Conservation (phyloP, 371 early-diverging fungal genomes). For the Mortierella sp. region DNA sequence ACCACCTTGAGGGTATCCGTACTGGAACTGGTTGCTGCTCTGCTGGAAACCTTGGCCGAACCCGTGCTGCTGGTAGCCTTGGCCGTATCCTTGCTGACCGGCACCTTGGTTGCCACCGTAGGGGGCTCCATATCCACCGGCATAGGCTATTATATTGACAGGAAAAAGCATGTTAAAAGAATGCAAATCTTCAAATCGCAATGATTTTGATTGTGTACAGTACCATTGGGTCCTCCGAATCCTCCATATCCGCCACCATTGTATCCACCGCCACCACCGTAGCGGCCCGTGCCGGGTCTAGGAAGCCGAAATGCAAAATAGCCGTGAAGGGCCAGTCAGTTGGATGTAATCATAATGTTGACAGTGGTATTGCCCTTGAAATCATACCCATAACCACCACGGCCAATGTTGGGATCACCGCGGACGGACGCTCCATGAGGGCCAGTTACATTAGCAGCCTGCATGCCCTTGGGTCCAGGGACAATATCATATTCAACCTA, state of each 20-base stretch:
- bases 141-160: conserved; percentile 26
- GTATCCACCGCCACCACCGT: conserved; percentile 38
- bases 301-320: background rate
- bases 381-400: conserved; percentile 39
- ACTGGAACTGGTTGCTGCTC: conserved; percentile 47
- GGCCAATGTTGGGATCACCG: conserved; percentile 74
- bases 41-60: conserved; percentile 46
- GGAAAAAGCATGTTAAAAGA: background rate
- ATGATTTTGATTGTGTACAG: background rate
- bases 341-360: background rate
- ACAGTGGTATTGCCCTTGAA: background rate
- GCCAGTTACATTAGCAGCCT: conserved; percentile 88
- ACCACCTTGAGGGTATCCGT: conserved; percentile 40
- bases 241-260: conserved; percentile 47
- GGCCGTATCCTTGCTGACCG: conserved; percentile 50
- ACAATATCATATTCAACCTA: conserved; percentile 85
- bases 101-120: conserved; percentile 34
- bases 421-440: conserved; percentile 78
- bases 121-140: conserved; percentile 46
- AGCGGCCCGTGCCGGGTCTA: conserved; percentile 37
- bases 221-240: conserved; percentile 50
- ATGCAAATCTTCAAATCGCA: background rate
- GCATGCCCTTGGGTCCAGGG: conserved; percentile 87
- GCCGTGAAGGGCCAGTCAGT: background rate
- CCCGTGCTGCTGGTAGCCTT: conserved; percentile 45